Percentiles rank a stretch among this genome's conserved stretches.
Evolutionary conservation across 2,329 filamentous ascomycete genomes (phyloP).

Genomic region (Colletotrichum liaoningense): DNA sequence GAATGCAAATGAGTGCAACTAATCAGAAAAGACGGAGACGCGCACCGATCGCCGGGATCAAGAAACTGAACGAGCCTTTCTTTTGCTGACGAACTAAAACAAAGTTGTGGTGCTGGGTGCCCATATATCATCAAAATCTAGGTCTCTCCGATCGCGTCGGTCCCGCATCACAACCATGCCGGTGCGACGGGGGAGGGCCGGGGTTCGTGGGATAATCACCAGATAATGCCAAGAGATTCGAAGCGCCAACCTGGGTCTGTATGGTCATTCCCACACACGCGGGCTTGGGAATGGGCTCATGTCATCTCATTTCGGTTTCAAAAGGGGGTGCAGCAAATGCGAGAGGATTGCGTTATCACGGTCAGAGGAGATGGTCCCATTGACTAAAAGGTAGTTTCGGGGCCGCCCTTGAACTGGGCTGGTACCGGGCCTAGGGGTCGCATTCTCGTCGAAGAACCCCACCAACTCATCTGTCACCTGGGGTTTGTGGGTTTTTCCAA

Average conservation of each 20-base stretch:
- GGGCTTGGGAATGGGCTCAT: constrained; percentile 35
- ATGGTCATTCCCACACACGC: constrained; percentile 10
- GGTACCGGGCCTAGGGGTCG: background rate
- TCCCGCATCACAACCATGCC: background rate
- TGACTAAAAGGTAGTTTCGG: constrained; percentile 21
- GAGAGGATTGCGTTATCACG: background rate
- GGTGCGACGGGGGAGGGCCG: background rate
- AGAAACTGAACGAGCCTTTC: background rate
- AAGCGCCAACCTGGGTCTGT: constrained; percentile 30
- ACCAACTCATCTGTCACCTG: constrained; percentile 3
- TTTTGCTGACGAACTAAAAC: background rate
- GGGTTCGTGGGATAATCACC: background rate
- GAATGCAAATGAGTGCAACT: background rate
- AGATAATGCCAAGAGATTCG: constrained; percentile 4
- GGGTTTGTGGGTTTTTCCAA: background rate
- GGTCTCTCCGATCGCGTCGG: background rate
- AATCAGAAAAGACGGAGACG: background rate
- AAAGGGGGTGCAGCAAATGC: constrained; percentile 5
- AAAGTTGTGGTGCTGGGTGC: background rate
- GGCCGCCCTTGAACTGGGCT: constrained; percentile 20
- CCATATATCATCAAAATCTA: constrained; percentile 1
- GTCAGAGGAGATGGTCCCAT: background rate
- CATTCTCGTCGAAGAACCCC: background rate
- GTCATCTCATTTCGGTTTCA: constrained; percentile 34
- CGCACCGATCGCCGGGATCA: constrained; percentile 31